Percentiles rank a stretch among this genome's conserved stretches.
Conservation (phyloP, 2,329 filamentous ascomycete species). For the Neonectria neomacrospora region DNA sequence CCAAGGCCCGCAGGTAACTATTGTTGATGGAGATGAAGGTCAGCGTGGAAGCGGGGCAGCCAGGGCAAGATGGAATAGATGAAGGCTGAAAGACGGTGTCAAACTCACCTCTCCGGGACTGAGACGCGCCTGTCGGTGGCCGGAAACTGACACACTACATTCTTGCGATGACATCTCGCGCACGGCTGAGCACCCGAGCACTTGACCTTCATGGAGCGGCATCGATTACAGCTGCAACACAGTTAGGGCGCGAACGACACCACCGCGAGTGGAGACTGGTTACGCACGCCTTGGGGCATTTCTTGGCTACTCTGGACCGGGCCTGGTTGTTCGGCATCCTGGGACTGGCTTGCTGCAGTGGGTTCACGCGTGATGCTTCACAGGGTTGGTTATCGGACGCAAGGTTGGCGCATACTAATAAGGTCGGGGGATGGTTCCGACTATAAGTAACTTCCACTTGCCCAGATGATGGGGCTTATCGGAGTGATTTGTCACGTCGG, state of each 20-base stretch:
- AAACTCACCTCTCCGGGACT: constrained; percentile 38
- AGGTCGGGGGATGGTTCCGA: constrained; percentile 41
- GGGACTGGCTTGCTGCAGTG: neutral
- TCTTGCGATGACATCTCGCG: constrained; percentile 40
- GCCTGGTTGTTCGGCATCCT: constrained; percentile 31
- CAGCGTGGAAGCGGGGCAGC: neutral
- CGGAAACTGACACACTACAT: constrained; percentile 39
- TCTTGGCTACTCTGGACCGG: constrained; percentile 36
- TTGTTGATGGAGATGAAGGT: neutral
- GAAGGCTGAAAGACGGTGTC: neutral
- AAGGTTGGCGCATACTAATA: neutral
- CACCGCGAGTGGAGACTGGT: neutral
- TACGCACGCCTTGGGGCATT: constrained; percentile 41
- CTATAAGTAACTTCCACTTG: constrained; percentile 30
- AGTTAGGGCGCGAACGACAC: constrained; percentile 2
- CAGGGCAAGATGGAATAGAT: neutral
- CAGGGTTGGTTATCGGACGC: neutral
- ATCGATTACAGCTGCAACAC: constrained; percentile 38
- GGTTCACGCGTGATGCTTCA: neutral
- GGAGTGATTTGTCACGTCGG: constrained; percentile 15
- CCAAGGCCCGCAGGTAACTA: constrained; percentile 41
- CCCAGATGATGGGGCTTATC: constrained; percentile 26
- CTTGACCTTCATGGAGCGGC: constrained; percentile 44
- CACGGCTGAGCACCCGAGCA: constrained; percentile 42
- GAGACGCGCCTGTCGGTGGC: constrained; percentile 41